Conservation (phyloP, 768 basidiomycete species). For the Xanthoconium purpureum region DNA sequence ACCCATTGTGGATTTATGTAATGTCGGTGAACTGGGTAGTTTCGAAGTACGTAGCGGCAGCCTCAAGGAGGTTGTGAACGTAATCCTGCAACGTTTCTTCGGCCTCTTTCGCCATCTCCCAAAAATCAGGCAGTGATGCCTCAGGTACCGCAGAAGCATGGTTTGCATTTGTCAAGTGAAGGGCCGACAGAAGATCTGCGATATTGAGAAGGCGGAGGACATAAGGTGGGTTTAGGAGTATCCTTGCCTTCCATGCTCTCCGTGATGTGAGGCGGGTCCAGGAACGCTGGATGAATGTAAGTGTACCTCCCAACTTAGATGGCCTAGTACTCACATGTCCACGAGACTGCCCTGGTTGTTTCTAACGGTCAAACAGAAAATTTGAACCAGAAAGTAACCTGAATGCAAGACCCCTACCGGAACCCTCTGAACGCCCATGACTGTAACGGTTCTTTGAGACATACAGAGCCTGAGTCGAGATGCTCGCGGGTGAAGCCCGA, state of each 20-base stretch:
- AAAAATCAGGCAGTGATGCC: constrained; percentile 6
- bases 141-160: background rate
- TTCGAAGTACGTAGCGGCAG: background rate
- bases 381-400: too few species aligned
- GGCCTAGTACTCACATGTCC: background rate
- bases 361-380: background rate
- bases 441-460: too few species aligned
- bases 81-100: constrained; percentile 3
- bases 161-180: background rate
- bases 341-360: background rate
- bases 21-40: constrained; percentile 5
- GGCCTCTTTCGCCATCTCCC: constrained; percentile 5
- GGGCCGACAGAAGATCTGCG: background rate
- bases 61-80: constrained; percentile 3
- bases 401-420: background rate
- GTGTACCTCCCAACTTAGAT: background rate
- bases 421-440: background rate
- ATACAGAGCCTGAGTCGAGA: too few species aligned
- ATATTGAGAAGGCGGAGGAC: background rate
- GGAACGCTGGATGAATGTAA: background rate
- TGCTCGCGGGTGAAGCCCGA: too few species aligned
- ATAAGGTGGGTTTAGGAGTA: background rate
- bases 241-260: background rate
- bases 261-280: background rate
- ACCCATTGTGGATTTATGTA: background rate